Evolutionary conservation across 805 yeast species (phyloP).

Genomic region (Clavispora santaluciae): DNA sequence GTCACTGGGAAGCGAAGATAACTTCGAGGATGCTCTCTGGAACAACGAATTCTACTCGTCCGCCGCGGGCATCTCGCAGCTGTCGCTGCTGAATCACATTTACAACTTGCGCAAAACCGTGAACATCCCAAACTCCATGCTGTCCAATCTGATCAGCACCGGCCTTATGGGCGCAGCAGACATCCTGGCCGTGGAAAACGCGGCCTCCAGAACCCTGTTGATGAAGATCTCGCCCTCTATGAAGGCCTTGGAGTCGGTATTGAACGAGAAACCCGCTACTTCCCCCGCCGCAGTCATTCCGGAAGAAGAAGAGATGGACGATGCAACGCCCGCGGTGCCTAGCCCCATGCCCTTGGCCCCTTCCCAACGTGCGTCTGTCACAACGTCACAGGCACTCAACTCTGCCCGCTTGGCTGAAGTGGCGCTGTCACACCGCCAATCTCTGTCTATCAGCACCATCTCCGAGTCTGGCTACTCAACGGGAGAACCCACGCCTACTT

Average conservation of each 20-base stretch:
- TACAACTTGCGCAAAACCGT: constrained; percentile 23
- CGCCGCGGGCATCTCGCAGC: constrained; percentile 15
- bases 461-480: constrained; percentile 16
- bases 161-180: constrained; percentile 7
- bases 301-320: constrained; percentile 14
- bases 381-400: constrained; percentile 21
- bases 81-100: constrained; percentile 20
- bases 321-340: constrained; percentile 7
- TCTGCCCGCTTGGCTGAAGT: constrained; percentile 19
- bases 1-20: constrained; percentile 11
- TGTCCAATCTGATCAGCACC: constrained; percentile 22
- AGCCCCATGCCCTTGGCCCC: neutral
- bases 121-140: constrained; percentile 23
- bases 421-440: neutral
- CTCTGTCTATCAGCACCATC: constrained; percentile 16
- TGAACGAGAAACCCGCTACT: constrained; percentile 13
- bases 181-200: neutral
- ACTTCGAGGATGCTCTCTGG: constrained; percentile 29
- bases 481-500: constrained; percentile 21
- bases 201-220: constrained; percentile 18
- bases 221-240: constrained; percentile 39
- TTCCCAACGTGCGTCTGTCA: neutral
- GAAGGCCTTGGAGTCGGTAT: constrained; percentile 35
- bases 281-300: constrained; percentile 5
- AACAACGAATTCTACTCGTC: constrained; percentile 32